These are phyloP conservation scores for Telfairia occidentalis DNA, from an alignment of 331 rosid genomes.

Conservation along the genomic window DNA sequence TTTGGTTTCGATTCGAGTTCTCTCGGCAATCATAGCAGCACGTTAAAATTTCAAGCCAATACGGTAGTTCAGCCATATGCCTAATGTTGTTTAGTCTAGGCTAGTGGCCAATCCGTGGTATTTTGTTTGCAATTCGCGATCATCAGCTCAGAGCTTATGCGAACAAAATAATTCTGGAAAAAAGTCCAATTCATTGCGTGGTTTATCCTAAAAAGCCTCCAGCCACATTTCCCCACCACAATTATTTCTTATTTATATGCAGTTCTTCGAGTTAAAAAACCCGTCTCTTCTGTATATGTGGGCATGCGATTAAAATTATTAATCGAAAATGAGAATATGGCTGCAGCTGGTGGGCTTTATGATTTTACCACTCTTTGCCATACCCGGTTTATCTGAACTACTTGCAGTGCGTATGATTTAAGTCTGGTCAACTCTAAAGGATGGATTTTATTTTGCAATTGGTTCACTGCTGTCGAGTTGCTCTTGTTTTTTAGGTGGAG, in stretches of 20 bases:
- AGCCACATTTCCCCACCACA: background rate
- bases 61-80: background rate
- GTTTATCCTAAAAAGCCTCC: background rate
- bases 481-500: background rate
- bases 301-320: background rate
- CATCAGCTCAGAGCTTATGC: background rate
- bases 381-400: background rate
- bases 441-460: background rate
- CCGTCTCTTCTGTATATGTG: background rate
- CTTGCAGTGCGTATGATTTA: background rate
- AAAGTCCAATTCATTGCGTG: background rate
- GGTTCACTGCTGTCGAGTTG: background rate
- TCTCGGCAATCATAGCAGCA: background rate
- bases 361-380: background rate
- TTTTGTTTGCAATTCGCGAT: background rate
- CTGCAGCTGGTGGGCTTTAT: background rate
- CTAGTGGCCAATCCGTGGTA: background rate
- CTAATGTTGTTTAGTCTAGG: background rate
- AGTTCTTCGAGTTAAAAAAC: background rate
- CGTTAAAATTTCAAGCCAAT: background rate
- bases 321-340: background rate
- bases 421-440: background rate
- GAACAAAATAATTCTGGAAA: background rate
- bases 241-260: background rate
- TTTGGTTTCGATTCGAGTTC: background rate